Evolutionary conservation across 2,329 filamentous ascomycete species (phyloP).

Genomic region (Cytospora piceae): DNA sequence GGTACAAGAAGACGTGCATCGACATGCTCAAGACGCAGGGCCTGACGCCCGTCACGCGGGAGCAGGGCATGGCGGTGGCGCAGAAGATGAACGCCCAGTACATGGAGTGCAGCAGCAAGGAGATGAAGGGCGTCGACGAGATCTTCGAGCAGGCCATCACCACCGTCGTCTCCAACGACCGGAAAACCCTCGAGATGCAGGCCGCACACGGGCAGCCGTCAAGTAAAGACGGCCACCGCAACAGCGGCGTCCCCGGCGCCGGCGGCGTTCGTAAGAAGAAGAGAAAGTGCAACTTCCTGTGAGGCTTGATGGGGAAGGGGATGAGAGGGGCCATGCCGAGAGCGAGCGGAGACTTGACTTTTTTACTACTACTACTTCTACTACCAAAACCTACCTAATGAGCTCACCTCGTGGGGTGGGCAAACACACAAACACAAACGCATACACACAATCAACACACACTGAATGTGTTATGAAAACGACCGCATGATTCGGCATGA

Average conservation of each 20-base stretch:
- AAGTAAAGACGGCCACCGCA: constrained; percentile 40
- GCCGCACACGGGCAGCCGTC: constrained; percentile 43
- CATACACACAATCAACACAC: not conserved
- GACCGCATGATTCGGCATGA: constrained; percentile 28
- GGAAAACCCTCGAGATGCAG: constrained; percentile 62
- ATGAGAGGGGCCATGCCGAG: not conserved
- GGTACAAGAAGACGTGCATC: constrained; percentile 93
- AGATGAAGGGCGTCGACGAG: constrained; percentile 93
- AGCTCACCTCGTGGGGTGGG: constrained; percentile 1
- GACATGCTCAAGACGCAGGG: constrained; percentile 98
- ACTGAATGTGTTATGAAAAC: constrained; percentile 23
- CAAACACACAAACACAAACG: constrained; percentile 25
- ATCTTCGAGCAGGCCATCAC: constrained; percentile 93
- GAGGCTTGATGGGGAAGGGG: constrained; percentile 38
- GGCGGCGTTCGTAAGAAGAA: constrained; percentile 69
- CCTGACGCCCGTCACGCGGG: constrained; percentile 88
- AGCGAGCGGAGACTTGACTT: not conserved
- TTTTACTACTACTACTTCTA: not conserved
- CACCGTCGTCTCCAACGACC: constrained; percentile 82
- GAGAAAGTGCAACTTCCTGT: constrained; percentile 81
- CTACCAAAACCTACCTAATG: not conserved
- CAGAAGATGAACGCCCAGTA: constrained; percentile 93
- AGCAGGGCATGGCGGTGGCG: constrained; percentile 86
- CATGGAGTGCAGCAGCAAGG: constrained; percentile 98
- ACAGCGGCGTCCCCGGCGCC: constrained; percentile 41